Percentiles rank a stretch among this genome's conserved stretches.
phyloP scores from a whole-genome alignment of 441 rosid genomes.

The Bruguiera hainesii region DNA sequence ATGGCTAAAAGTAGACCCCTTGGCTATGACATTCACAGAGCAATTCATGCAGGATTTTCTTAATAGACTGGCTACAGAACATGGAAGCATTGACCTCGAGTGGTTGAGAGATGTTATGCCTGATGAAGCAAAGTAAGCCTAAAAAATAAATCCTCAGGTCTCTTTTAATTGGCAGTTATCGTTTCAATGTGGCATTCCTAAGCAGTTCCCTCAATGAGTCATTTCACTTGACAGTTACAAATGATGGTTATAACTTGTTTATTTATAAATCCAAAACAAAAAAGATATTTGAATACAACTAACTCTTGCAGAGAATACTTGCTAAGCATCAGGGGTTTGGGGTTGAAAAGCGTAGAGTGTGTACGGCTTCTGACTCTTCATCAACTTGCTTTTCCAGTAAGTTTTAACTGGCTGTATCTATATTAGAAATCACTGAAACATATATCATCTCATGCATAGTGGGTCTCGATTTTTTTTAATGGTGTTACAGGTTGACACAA shows the following conservation, averaged over 20 bases:
- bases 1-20: constrained; percentile 4
- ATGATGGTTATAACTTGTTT: not conserved
- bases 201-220: no score
- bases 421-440: not conserved
- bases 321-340: constrained; percentile 52
- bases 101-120: constrained; percentile 64
- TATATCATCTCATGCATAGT: not conserved
- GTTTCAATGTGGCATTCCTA: no score
- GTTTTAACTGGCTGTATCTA: constrained; percentile 4
- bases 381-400: constrained; percentile 68
- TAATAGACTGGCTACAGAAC: constrained; percentile 29
- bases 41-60: constrained; percentile 45
- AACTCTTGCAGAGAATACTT: constrained; percentile 44
- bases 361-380: constrained; percentile 55
- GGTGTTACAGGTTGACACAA: constrained; percentile 54
- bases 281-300: not conserved
- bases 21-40: not conserved
- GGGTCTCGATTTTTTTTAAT: not conserved
- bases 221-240: no score
- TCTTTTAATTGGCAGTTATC: no score
- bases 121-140: constrained; percentile 50
- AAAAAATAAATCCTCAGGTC: not conserved
- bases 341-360: constrained; percentile 74
- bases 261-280: not conserved
- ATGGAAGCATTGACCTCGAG: constrained; percentile 58